Evolutionary conservation across 768 basidiomycete genomes (phyloP).

Genomic region (Butyriboletus loyo): DNA sequence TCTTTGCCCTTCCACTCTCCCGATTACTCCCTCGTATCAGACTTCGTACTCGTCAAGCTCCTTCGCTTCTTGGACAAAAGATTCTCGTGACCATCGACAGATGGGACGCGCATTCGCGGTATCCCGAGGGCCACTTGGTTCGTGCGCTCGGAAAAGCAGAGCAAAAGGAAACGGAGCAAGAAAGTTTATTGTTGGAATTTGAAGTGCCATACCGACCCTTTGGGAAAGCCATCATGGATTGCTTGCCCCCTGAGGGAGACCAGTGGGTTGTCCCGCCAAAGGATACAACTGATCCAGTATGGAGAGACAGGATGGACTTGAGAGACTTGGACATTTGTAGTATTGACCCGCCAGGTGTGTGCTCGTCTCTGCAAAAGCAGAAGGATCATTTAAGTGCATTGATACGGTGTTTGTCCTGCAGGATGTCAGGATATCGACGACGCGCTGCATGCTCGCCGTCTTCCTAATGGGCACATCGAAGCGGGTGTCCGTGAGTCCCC

Average conservation of each 20-base stretch:
- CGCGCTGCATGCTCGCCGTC: conserved; percentile 82
- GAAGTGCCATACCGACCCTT: conserved; percentile 97
- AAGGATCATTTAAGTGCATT: conserved; percentile 3
- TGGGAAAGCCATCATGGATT: conserved; percentile 90
- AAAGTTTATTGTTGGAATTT: conserved; percentile 88
- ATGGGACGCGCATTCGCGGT: conserved; percentile 84
- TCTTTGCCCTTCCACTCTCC: conserved; percentile 93
- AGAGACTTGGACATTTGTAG: conserved; percentile 86
- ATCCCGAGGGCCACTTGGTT: conserved; percentile 97
- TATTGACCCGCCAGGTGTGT: conserved; percentile 89
- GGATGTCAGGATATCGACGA: conserved; percentile 99
- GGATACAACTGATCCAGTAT: conserved; percentile 45
- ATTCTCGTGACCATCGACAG: conserved; percentile 94
- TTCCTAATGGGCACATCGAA: conserved; percentile 94
- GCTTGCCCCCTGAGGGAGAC: conserved; percentile 87
- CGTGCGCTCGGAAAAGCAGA: conserved; percentile 87
- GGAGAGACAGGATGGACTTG: conserved; percentile 87
- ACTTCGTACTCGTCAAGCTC: conserved; percentile 91
- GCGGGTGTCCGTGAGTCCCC: conserved; percentile 90
- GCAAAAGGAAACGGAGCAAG: conserved; percentile 95
- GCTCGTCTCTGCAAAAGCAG: background rate
- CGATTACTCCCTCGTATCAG: conserved; percentile 90
- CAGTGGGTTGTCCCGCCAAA: conserved; percentile 90
- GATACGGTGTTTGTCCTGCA: conserved; percentile 26
- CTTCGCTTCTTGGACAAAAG: conserved; percentile 84